These are phyloP conservation scores for Thermomyces lanuginosus DNA, from an alignment of 2,329 filamentous ascomycete species.

Conservation along the genomic window DNA sequence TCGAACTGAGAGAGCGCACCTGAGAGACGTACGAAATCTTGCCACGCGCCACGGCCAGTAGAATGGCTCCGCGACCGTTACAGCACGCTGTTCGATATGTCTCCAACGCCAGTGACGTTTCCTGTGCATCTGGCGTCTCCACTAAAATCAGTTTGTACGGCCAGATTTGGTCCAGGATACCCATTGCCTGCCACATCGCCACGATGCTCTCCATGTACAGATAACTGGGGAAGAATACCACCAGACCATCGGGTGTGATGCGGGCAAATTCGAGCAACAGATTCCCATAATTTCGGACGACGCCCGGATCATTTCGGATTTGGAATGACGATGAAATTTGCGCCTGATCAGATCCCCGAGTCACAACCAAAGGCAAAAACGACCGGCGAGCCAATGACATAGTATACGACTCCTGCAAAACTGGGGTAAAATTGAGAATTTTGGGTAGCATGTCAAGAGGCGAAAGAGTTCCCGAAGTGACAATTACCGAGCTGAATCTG, in stretches of 20 bases:
- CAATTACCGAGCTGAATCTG: constrained; percentile 92
- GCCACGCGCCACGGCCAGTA: constrained; percentile 89
- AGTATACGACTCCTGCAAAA: constrained; percentile 90
- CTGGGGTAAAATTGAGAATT: constrained; percentile 85
- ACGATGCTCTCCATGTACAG: constrained; percentile 99
- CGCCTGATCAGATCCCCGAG: constrained; percentile 82
- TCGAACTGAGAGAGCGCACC: no score
- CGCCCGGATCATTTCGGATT: constrained; percentile 84
- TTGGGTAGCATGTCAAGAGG: constrained; percentile 98
- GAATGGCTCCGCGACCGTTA: constrained; percentile 82
- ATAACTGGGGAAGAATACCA: constrained; percentile 98
- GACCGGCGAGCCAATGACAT: constrained; percentile 90
- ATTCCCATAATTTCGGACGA: constrained; percentile 93
- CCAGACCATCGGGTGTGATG: constrained; percentile 88
- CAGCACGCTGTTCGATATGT: constrained; percentile 96
- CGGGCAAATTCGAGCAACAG: constrained; percentile 89
- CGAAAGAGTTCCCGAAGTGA: constrained; percentile 93
- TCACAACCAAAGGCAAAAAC: constrained; percentile 97
- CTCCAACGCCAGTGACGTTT: constrained; percentile 86
- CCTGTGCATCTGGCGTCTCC: constrained; percentile 92
- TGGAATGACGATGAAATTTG: constrained; percentile 88
- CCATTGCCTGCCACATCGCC: constrained; percentile 98
- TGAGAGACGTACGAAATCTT: no score
- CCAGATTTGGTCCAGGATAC: constrained; percentile 93
- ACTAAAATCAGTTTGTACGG: constrained; percentile 97